phyloP scores from a whole-genome alignment of 257 asterid species.

The Gardenia jasminoides region DNA sequence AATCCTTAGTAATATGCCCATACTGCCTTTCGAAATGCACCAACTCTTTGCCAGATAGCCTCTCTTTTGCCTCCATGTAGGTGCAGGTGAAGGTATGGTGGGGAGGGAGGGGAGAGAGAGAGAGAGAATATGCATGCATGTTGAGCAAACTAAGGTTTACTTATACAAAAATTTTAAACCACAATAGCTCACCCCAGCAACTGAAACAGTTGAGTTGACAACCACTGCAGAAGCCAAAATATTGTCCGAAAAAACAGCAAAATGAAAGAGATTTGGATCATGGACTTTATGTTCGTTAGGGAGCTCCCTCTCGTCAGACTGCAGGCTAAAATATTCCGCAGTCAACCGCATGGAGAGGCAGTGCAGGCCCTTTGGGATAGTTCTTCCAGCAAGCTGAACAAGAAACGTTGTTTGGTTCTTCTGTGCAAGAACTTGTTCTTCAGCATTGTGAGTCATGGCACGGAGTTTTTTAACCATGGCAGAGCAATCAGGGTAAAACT shows the following conservation, averaged over 20 bases:
- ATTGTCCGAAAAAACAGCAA: constrained; percentile 88
- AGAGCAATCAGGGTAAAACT: constrained; percentile 76
- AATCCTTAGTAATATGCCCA: background rate
- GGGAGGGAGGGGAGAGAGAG: background rate
- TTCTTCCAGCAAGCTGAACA: constrained; percentile 75
- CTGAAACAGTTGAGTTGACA: constrained; percentile 79
- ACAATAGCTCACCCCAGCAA: constrained; percentile 54
- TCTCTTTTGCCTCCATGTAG: background rate
- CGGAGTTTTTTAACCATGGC: constrained; percentile 83
- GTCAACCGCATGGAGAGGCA: constrained; percentile 93
- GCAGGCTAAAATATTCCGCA: constrained; percentile 71
- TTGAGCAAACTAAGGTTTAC: background rate
- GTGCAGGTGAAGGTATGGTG: background rate
- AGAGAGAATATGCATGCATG: background rate
- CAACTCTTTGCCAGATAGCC: background rate
- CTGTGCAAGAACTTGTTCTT: constrained; percentile 69
- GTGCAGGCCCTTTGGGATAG: constrained; percentile 85
- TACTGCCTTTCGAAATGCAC: background rate
- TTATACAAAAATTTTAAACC: constrained; percentile 5
- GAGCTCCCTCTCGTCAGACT: constrained; percentile 51
- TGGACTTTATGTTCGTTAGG: constrained; percentile 55
- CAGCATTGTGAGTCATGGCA: constrained; percentile 80
- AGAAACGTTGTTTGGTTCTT: constrained; percentile 71
- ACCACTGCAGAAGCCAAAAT: constrained; percentile 89
- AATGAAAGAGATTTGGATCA: constrained; percentile 68